Evolutionary conservation across 495 filamentous ascomycete genomes (phyloP), one percentile per base, ranked within the genome.

Genomic region (Podospora pseudopauciseta): DNA sequence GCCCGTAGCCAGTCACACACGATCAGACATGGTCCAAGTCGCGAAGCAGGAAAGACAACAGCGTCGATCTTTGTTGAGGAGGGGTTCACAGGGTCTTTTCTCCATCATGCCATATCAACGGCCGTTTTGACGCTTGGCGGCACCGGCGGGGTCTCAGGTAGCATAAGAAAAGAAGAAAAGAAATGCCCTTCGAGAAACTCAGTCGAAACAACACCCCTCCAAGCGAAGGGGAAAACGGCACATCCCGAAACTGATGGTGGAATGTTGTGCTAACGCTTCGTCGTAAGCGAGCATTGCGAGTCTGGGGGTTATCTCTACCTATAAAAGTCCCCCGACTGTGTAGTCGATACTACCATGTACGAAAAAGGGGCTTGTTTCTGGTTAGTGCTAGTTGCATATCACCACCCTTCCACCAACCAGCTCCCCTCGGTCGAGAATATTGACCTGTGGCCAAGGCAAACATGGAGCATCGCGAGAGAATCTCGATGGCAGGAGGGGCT

Each of bases 211-310:
- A 53, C 54, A 44, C 11, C 34, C 27, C 61, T 34, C 61, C 61
- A 69, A 65, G 67, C 67, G 67, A 68, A 59, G 18, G 61, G 32
- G 32, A 49, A n/a, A 63, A 28, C 61, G 61, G 61, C 61, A 63
- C 16, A 63, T 63, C 34, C 61, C 61, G 61, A 63, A 63, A 63
- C 61, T 32, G 19, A 28, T 3, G 34, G 30, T 58, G 55, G 55
- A 58, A 58, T 58, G 55, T 13, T 58, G 23, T 58, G 39, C 39
- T 16, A 49, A 49, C 39, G 39, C 39, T 49, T 49, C 39, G 39
- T 49, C 39, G 5, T 49, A 49, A 49, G 39, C 39, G 39, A 49
- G 39, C 13, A 49, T 49, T 49, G 39, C 39, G 30, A 32, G 30
- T 32, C 7, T 32, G 30, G 30, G 30, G 30, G 30, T 3, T 32